Conservation (phyloP, 176 grass and related monocot species). For the Ensete ventricosum region DNA sequence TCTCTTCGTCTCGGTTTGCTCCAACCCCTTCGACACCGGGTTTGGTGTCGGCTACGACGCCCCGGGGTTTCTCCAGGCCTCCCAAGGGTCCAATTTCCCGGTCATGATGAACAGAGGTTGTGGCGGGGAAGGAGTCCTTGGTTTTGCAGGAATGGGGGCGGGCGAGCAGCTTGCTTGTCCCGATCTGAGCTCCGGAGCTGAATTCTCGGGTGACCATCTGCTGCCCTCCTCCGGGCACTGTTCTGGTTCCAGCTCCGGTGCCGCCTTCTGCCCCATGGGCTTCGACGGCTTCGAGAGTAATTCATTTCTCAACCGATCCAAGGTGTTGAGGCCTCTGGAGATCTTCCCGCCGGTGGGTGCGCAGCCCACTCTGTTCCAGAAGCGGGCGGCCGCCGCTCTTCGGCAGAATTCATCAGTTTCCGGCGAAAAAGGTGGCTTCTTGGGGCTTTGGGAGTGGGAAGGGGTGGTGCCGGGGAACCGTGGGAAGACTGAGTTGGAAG, state of each 20-base stretch:
- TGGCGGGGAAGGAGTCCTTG: conserved; percentile 16
- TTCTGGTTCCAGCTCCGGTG: conserved; percentile 9
- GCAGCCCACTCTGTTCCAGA: conserved; percentile 96
- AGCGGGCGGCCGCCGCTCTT: conserved; percentile 56
- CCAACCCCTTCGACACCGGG: conserved; percentile 45
- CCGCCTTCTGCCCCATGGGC: conserved; percentile 34
- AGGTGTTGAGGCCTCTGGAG: conserved; percentile 80
- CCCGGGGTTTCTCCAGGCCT: conserved; percentile 18
- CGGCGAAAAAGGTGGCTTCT: conserved; percentile 15
- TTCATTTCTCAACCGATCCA: conserved; percentile 50
- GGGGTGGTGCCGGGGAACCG: not conserved
- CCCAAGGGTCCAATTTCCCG: conserved; percentile 22
- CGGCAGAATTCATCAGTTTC: conserved; percentile 38
- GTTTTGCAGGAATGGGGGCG: conserved; percentile 63
- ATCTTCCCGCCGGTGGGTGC: conserved; percentile 64
- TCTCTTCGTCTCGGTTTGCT: conserved; percentile 35
- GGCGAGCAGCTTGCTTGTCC: conserved; percentile 24
- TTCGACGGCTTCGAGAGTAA: conserved; percentile 55
- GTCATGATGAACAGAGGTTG: conserved; percentile 28
- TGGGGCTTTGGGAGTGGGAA: conserved; percentile 11
- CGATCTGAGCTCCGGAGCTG: conserved; percentile 15
- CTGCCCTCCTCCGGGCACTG: not conserved
- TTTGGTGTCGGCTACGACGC: conserved; percentile 54
- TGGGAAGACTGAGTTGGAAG: conserved; percentile 20
- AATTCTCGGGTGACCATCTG: conserved; percentile 15